Conservation (phyloP, 1,284 basidiomycete species). For the Tylopilus orsonianus region DNA sequence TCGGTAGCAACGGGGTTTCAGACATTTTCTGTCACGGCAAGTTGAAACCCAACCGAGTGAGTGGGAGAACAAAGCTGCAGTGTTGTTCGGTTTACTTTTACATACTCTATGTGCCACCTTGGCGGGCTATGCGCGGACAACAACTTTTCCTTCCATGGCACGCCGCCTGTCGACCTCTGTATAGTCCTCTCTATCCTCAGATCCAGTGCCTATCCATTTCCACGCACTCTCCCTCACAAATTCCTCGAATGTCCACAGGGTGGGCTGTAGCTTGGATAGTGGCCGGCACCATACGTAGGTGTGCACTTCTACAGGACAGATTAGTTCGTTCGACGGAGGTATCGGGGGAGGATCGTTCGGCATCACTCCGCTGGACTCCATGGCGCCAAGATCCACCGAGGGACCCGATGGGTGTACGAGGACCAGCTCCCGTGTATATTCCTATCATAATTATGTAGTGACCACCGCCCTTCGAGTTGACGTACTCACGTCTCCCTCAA, state of each 20-base stretch:
- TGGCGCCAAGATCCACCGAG: slow-evolving; percentile 38
- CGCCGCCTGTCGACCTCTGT: slow-evolving; percentile 45
- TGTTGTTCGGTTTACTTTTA: too few relatives aligned
- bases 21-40: slow-evolving; percentile 8
- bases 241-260: slow-evolving; percentile 75
- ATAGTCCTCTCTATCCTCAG: slow-evolving; percentile 40
- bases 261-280: slow-evolving; percentile 47
- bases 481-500: slow-evolving; percentile 76
- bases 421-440: slow-evolving; percentile 64
- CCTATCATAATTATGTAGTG: slow-evolving; percentile 42
- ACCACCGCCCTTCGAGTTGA: background rate
- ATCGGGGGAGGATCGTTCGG: slow-evolving; percentile 43
- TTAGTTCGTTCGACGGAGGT: slow-evolving; percentile 38
- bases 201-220: slow-evolving; percentile 62
- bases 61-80: too few relatives aligned
- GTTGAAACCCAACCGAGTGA: too few relatives aligned
- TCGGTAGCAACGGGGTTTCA: slow-evolving; percentile 13
- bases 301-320: slow-evolving; percentile 45
- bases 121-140: too few relatives aligned
- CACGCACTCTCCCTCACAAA: slow-evolving; percentile 69
- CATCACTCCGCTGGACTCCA: slow-evolving; percentile 29
- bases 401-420: slow-evolving; percentile 53
- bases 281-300: slow-evolving; percentile 70
- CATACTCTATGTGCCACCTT: too few relatives aligned
- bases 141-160: slow-evolving; percentile 33